Evolutionary conservation across 495 filamentous ascomycete genomes (phyloP).

Genomic region (Xylaria intraflava): DNA sequence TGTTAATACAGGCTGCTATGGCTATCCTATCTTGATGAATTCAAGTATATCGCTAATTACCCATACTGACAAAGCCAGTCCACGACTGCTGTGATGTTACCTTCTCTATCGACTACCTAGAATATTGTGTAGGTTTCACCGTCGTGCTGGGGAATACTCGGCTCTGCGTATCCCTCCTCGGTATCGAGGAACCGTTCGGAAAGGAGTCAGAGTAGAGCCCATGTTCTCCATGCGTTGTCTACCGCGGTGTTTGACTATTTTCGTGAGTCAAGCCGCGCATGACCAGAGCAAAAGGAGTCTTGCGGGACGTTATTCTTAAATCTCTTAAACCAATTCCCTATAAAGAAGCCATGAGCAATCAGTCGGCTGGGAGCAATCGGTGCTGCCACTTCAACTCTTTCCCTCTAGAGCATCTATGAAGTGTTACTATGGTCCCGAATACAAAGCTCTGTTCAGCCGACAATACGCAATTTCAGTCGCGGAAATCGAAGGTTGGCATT

Average conservation of each 20-base stretch:
- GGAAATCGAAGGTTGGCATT: constrained; percentile 23
- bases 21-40: constrained; percentile 29
- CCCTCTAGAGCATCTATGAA: constrained; percentile 22
- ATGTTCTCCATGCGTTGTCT: constrained; percentile 12
- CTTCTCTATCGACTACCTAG: constrained; percentile 40
- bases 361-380: constrained; percentile 4
- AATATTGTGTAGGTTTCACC: constrained; percentile 42
- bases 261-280: constrained; percentile 3
- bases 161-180: constrained; percentile 21
- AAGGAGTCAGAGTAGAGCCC: neutral
- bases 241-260: constrained; percentile 1
- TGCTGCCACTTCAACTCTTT: constrained; percentile 12
- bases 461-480: constrained; percentile 22
- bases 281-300: constrained; percentile 8
- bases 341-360: neutral
- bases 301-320: constrained; percentile 6
- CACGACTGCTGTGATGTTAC: constrained; percentile 38
- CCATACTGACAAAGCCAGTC: constrained; percentile 48
- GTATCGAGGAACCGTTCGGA: constrained; percentile 10
- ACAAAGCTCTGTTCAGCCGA: constrained; percentile 8
- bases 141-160: constrained; percentile 40
- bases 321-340: neutral
- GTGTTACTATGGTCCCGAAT: constrained; percentile 28
- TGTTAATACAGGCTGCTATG: neutral
- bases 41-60: constrained; percentile 37